A percentile compares a stretch with the other conserved stretches of the same genome.
Conservation (phyloP, 495 filamentous ascomycete genomes). For the Aspergillus sclerotiicarbonarius region DNA sequence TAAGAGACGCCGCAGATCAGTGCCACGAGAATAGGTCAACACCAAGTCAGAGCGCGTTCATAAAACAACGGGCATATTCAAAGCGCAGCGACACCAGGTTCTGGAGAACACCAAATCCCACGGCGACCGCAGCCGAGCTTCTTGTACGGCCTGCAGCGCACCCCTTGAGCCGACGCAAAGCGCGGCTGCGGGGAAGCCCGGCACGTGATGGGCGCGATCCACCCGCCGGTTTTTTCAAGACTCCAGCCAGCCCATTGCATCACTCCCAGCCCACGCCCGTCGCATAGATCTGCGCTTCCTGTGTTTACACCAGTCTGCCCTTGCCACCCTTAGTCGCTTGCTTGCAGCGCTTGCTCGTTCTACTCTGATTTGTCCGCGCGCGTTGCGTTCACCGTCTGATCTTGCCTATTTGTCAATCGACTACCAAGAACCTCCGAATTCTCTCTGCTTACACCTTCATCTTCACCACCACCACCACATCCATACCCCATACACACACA, state of each 20-base stretch:
- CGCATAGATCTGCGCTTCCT: background rate
- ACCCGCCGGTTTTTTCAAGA: constrained; percentile 11
- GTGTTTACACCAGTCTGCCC: background rate
- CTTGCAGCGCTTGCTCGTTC: no score
- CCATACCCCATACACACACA: background rate
- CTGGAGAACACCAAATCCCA: background rate
- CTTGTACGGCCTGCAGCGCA: constrained; percentile 4
- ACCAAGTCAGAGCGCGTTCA: constrained; percentile 6
- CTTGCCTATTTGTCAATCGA: background rate
- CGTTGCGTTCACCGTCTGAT: no score
- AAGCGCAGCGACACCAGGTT: constrained; percentile 6
- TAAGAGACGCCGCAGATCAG: constrained; percentile 9
- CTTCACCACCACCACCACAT: background rate
- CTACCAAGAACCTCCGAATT: background rate
- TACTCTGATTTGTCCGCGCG: no score
- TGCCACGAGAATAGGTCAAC: constrained; percentile 12
- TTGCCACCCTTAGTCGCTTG: no score
- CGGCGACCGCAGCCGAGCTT: constrained; percentile 8
- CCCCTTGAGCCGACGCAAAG: constrained; percentile 44
- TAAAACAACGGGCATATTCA: constrained; percentile 22
- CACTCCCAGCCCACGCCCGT: background rate
- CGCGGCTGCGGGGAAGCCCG: constrained; percentile 41
- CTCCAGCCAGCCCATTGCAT: background rate
- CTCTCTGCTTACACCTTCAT: background rate
- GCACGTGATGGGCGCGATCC: constrained; percentile 24